phyloP scores from a whole-genome alignment of 2,329 filamentous ascomycete species.

The Penicillium sp. region DNA sequence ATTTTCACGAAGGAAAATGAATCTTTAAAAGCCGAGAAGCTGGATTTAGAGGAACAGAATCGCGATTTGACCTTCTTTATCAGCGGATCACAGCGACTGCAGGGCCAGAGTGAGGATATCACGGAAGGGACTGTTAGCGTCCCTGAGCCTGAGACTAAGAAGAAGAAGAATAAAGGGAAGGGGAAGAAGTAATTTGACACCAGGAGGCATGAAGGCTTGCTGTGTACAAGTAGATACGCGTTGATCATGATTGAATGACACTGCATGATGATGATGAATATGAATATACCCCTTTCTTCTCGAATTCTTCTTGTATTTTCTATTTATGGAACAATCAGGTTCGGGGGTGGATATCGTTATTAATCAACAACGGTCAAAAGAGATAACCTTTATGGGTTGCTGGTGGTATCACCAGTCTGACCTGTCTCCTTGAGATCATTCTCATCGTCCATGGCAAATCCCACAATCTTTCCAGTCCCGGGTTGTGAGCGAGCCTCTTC shows the following conservation, averaged over 20 bases:
- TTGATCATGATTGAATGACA: neutral
- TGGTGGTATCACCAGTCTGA: neutral
- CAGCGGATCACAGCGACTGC: constrained; percentile 76
- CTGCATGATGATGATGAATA: neutral
- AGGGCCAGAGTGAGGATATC: constrained; percentile 69
- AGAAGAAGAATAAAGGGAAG: constrained; percentile 39
- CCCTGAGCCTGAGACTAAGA: constrained; percentile 52
- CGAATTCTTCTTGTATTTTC: neutral
- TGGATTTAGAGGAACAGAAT: constrained; percentile 81
- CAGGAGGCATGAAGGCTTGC: neutral
- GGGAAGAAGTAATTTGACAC: constrained; percentile 17
- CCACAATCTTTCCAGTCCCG: constrained; percentile 42
- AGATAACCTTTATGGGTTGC: neutral
- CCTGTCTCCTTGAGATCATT: neutral
- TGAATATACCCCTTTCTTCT: neutral
- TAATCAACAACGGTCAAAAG: neutral
- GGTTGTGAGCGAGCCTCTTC: constrained; percentile 38
- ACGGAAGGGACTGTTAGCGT: constrained; percentile 71
- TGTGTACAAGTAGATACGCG: neutral
- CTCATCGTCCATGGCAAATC: constrained; percentile 38
- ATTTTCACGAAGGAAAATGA: constrained; percentile 62
- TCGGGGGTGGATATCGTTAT: neutral
- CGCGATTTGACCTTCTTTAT: constrained; percentile 86
- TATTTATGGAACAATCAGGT: neutral
- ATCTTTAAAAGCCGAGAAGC: constrained; percentile 60